Evolutionary conservation across 139 green algal species (phyloP).

Genomic region (Tetraselmis chui): DNA sequence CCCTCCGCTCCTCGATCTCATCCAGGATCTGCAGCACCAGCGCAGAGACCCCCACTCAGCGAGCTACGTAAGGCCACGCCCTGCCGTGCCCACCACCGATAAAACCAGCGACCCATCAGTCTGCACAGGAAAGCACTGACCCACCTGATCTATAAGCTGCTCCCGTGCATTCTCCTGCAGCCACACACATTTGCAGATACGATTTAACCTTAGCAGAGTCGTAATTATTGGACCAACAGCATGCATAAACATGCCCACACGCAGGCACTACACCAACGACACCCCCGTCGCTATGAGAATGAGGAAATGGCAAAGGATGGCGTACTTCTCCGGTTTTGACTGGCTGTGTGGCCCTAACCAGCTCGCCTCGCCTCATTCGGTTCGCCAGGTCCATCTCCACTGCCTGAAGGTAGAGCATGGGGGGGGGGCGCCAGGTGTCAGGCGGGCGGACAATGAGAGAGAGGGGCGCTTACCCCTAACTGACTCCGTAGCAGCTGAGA

Average conservation of each 20-base stretch:
- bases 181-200: not conserved
- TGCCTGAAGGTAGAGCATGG: no score
- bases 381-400: not conserved
- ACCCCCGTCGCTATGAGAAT: not conserved
- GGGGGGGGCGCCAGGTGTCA: not conserved
- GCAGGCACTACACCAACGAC: no score
- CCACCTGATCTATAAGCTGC: constrained; percentile 23
- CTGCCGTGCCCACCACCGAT: no score
- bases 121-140: not conserved
- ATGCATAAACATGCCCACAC: no score
- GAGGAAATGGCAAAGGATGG: not conserved
- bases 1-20: constrained; percentile 24
- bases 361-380: not conserved
- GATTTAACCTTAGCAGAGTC: not conserved
- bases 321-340: not conserved
- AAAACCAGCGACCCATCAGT: no score
- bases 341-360: not conserved
- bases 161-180: constrained; percentile 11
- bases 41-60: not conserved
- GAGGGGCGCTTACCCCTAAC: not conserved
- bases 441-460: not conserved
- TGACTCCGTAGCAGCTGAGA: not conserved
- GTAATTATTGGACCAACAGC: no score
- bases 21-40: constrained; percentile 22
- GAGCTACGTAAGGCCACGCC: no score